Evolutionary conservation across 768 basidiomycete species (phyloP).

Genomic region (Tubosaeta sp.): DNA sequence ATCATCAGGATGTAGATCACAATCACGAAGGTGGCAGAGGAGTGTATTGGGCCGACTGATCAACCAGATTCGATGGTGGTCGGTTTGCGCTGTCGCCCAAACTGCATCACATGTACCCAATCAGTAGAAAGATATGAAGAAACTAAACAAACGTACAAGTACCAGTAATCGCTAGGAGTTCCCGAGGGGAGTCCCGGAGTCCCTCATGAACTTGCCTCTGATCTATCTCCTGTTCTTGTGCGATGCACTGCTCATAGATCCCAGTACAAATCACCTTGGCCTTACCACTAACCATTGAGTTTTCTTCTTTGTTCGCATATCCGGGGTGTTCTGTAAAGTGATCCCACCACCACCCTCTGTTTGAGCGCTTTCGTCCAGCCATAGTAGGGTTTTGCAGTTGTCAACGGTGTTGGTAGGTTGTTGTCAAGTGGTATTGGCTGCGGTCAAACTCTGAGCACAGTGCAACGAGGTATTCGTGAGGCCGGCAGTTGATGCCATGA

Average conservation of each 20-base stretch:
- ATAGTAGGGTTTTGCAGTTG: too few relatives aligned
- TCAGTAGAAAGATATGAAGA: background rate
- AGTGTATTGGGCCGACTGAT: constrained; percentile 5
- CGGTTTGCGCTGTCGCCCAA: constrained; percentile 8
- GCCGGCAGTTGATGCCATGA: too few relatives aligned
- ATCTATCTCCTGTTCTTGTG: constrained; percentile 1
- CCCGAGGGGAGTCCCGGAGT: background rate
- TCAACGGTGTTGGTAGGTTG: too few relatives aligned
- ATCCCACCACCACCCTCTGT: too few relatives aligned
- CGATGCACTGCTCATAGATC: background rate
- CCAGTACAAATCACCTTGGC: constrained; percentile 2
- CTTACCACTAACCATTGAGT: background rate
- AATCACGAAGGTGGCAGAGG: constrained; percentile 6
- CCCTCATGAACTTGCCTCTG: background rate
- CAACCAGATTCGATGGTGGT: constrained; percentile 1
- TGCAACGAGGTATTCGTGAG: too few relatives aligned
- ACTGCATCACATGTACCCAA: background rate
- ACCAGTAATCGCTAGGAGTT: background rate
- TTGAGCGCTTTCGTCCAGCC: too few relatives aligned
- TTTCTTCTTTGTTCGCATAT: background rate
- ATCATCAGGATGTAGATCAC: background rate
- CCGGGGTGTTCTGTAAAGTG: too few relatives aligned
- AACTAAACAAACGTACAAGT: background rate
- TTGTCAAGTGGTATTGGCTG: too few relatives aligned
- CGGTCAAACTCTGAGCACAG: too few relatives aligned